phyloP scores from a whole-genome alignment of 1,284 basidiomycete genomes.

The Mycosarcoma mackinlayi region DNA sequence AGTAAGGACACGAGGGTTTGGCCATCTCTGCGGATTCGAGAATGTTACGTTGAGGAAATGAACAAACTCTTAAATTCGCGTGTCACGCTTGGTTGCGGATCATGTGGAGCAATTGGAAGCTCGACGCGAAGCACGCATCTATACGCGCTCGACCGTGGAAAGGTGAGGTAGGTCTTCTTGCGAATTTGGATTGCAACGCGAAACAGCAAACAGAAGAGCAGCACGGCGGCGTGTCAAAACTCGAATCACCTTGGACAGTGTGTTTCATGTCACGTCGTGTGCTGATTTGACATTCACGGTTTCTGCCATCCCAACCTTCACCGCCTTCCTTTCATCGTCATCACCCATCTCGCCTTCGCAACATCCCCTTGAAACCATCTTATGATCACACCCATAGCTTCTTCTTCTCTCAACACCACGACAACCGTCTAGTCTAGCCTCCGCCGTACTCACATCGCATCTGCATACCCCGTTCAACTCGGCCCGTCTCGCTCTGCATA shows the following conservation, averaged over 20 bases:
- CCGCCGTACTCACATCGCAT: not conserved
- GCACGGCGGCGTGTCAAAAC: slow-evolving; percentile 10
- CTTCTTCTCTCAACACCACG: no score
- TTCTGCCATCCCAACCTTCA: slow-evolving; percentile 12
- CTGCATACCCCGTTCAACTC: not conserved
- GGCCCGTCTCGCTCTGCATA: not conserved
- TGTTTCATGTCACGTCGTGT: slow-evolving; percentile 21
- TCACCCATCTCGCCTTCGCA: not conserved
- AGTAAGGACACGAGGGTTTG: no score
- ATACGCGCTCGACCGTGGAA: slow-evolving; percentile 29
- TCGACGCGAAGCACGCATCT: slow-evolving; percentile 20
- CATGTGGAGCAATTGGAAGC: slow-evolving; percentile 23
- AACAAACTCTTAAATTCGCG: no score
- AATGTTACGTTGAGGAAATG: not conserved
- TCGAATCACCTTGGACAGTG: slow-evolving; percentile 9
- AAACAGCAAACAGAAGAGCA: not conserved
- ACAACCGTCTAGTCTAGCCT: not conserved
- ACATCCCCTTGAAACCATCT: not conserved
- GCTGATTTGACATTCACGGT: slow-evolving; percentile 1
- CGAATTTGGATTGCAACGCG: slow-evolving; percentile 10
- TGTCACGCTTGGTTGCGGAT: no score
- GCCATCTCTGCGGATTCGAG: no score
- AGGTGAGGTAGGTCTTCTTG: not conserved
- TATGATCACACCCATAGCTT: not conserved
- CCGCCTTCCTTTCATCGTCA: slow-evolving; percentile 11